Evolutionary conservation across 2,329 filamentous ascomycete species (phyloP).

Genomic region (Metarhizium brunneum): DNA sequence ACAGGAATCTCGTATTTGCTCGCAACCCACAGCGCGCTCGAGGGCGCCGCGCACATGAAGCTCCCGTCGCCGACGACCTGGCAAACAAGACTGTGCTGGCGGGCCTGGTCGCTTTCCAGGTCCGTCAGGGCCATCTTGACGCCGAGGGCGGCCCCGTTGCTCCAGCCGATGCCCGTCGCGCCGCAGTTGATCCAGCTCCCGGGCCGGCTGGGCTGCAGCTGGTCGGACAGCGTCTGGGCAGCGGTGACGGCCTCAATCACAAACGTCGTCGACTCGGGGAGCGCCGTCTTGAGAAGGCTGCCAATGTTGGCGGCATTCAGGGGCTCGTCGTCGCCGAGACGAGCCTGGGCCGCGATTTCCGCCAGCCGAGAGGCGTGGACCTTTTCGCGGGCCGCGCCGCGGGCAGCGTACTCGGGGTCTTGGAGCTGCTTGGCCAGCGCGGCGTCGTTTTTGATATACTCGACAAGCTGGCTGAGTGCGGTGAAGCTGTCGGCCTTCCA

Average conservation of each 20-base stretch:
- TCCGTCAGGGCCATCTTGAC: conserved; percentile 52
- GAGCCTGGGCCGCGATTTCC: conserved; percentile 41
- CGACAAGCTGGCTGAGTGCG: conserved; percentile 57
- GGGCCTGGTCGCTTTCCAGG: conserved; percentile 22
- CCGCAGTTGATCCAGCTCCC: conserved; percentile 71
- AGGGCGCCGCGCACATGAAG: conserved; percentile 37
- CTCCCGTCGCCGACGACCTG: conserved; percentile 42
- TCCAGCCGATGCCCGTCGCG: conserved; percentile 68
- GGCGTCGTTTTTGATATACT: conserved; percentile 34
- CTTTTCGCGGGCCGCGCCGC: conserved; percentile 38
- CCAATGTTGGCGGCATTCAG: conserved; percentile 22
- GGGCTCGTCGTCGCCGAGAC: conserved; percentile 46
- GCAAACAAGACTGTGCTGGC: conserved; percentile 28
- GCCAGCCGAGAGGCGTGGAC: conserved; percentile 48
- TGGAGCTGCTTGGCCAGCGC: conserved; percentile 20
- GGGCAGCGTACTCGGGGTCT: conserved; percentile 13
- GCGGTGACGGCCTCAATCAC: conserved; percentile 68
- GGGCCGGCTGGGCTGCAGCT: conserved; percentile 54
- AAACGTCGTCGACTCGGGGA: conserved; percentile 48
- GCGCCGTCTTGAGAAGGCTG: conserved; percentile 7
- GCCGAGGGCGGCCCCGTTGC: conserved; percentile 60
- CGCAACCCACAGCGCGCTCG: conserved; percentile 39
- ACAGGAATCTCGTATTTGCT: conserved; percentile 36
- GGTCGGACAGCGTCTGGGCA: conserved; percentile 53
- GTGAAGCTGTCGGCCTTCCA: conserved; percentile 54